Evolutionary conservation across 805 yeast genomes (phyloP), one percentile per base, ranked within the genome.

Genomic region (Candida chauliodis): DNA sequence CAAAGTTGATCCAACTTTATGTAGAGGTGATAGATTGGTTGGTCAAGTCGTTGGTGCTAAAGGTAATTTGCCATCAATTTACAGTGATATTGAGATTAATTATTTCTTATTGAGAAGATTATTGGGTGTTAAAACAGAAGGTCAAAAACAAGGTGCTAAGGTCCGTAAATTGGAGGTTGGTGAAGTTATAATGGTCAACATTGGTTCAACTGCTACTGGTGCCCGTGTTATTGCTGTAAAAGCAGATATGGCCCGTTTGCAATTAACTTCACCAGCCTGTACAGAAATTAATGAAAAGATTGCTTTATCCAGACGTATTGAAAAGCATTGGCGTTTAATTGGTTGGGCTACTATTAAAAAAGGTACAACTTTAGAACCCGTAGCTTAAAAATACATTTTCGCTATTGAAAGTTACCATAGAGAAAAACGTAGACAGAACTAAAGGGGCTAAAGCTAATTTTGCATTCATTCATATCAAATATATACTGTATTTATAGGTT

Each of bases 261-360:
- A 88, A 60, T 78, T 93, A 61, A 91, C 98, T 34, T 82, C 96
- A 34, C 99, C 99, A 40, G 99, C 98, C 34, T 93, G 99, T 81
- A 91, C 99, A 26, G 97, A 91, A 73, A 77, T 91, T 36, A 87
- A 95, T 52, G 99, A 93, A 73, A 91, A 93, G 83, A 91, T 93
- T 65, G 99, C 99, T 27, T 74, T 93, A 59, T 89, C 97, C 31
- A 86, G 99, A 78, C 90, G 99, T 79, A 93, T 93, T 55, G 99
- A 93, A 63, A 91, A 91, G 79, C 99, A 93, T 68, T 93, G 97
- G 96, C 93, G 99, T 78, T 77, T 93, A 63, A 93, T 93, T 71
- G 99, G 99, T 56, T 93, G 99, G 99, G 99, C 99, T 53, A 89
- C 96, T 36, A 91, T 90, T 63, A 85, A 85, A 70, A 88, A 86